Conservation (phyloP, 495 filamentous ascomycete species). For the Bacidia rubella region DNA sequence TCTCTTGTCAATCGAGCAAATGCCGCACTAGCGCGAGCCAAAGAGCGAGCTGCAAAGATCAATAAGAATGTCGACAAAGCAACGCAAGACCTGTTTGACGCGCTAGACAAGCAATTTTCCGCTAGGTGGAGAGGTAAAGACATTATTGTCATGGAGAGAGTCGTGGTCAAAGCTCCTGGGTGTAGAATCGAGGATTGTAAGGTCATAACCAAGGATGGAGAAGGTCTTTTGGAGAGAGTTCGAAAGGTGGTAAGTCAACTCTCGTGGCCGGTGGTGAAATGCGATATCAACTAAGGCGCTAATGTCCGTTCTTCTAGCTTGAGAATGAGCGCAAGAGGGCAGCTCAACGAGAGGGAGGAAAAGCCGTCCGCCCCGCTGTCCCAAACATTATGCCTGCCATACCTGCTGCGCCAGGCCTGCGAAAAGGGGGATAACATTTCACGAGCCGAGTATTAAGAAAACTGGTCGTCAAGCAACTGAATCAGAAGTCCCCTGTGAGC, state of each 20-base stretch:
- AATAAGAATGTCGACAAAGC: conserved; percentile 52
- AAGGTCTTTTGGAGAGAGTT: conserved; percentile 40
- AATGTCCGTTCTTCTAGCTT: conserved; percentile 1
- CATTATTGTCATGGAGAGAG: conserved; percentile 54
- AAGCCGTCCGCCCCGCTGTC: conserved; percentile 18
- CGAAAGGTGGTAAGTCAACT: conserved; percentile 46
- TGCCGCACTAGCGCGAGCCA: conserved; percentile 37
- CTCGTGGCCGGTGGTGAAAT: too few relatives aligned
- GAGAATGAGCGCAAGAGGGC: conserved; percentile 18
- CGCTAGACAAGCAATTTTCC: conserved; percentile 48
- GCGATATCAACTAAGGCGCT: neutral
- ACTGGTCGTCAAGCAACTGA: too few relatives aligned
- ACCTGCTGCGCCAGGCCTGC: neutral
- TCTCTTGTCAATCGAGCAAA: conserved; percentile 41
- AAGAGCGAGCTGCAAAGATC: conserved; percentile 38
- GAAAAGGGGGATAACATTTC: neutral
- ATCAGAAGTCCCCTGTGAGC: too few relatives aligned
- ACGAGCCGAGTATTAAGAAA: too few relatives aligned
- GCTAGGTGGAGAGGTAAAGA: conserved; percentile 47
- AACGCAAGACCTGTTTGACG: conserved; percentile 58
- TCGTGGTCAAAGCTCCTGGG: conserved; percentile 42
- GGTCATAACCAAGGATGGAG: conserved; percentile 34
- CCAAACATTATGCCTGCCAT: conserved; percentile 10
- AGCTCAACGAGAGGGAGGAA: conserved; percentile 10
- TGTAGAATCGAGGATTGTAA: conserved; percentile 48